Evolutionary conservation across 2,329 filamentous ascomycete genomes (phyloP).

Genomic region (Fusarium floridanum): DNA sequence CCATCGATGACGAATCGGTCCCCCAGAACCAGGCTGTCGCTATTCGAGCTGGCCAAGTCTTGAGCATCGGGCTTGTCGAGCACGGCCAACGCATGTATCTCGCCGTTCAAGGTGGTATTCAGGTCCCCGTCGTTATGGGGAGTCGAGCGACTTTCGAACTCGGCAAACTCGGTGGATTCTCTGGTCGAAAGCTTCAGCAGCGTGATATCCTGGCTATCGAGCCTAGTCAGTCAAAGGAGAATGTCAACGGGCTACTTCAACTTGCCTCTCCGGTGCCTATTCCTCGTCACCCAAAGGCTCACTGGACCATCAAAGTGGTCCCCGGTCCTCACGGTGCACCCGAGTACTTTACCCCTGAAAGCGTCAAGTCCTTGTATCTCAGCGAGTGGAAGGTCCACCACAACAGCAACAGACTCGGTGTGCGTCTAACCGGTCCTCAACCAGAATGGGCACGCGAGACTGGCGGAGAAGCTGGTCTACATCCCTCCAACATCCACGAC

Average conservation of each 20-base stretch:
- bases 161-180: conserved; percentile 51
- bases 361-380: conserved; percentile 49
- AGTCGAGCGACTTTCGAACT: conserved; percentile 51
- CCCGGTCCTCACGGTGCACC: conserved; percentile 56
- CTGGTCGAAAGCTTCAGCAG: conserved; percentile 49
- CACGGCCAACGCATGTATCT: conserved; percentile 53
- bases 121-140: conserved; percentile 50
- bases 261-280: conserved; percentile 34
- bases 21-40: conserved; percentile 41
- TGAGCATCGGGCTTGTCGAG: conserved; percentile 44
- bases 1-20: conserved; percentile 39
- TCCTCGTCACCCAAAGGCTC: conserved; percentile 40
- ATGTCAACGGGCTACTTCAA: rapidly evolving
- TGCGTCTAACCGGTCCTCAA: conserved; percentile 40
- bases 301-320: conserved; percentile 51
- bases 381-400: conserved; percentile 55
- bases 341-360: conserved; percentile 53
- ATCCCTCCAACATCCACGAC: conserved; percentile 59
- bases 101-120: conserved; percentile 52
- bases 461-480: conserved; percentile 55
- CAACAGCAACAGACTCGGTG: conserved; percentile 55
- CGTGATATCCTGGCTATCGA: conserved; percentile 49
- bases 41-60: conserved; percentile 44
- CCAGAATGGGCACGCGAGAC: conserved; percentile 54
- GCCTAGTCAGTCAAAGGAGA: background rate